A percentile compares a stretch with the other conserved stretches of the same genome.
Conservation (phyloP, 257 asterid genomes). For the Apocynum venetum region DNA sequence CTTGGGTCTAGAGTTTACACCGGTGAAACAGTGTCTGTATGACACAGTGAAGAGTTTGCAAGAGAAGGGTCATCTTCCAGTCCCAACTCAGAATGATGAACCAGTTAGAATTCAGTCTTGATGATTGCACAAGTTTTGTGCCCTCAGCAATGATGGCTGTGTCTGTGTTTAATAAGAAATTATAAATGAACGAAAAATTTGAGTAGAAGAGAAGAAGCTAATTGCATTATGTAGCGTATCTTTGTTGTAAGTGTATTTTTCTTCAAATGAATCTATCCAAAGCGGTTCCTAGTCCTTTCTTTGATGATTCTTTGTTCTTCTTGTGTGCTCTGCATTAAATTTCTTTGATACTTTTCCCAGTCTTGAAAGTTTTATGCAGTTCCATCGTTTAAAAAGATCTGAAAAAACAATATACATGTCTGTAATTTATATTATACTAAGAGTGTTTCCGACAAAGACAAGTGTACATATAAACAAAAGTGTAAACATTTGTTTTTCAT, state of each 20-base stretch:
- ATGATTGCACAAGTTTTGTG: neutral
- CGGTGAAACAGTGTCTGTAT: slow-evolving; percentile 69
- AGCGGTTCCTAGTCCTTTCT: neutral
- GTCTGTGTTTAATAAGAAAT: neutral
- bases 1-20: slow-evolving; percentile 72
- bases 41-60: slow-evolving; percentile 84
- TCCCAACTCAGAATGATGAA: slow-evolving; percentile 51
- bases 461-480: no score
- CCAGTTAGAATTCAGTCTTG: slow-evolving; percentile 42
- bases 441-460: no score
- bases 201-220: neutral
- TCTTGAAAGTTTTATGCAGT: no score
- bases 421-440: no score
- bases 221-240: neutral
- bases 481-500: no score
- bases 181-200: slow-evolving; percentile 1
- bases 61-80: slow-evolving; percentile 73
- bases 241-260: neutral
- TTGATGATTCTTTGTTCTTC: neutral
- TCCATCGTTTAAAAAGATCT: no score
- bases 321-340: neutral
- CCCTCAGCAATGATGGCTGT: neutral
- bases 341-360: neutral
- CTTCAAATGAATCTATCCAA: neutral
- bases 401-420: no score